Evolutionary conservation across 2,329 filamentous ascomycete species (phyloP).

Genomic region (Cytospora mali): DNA sequence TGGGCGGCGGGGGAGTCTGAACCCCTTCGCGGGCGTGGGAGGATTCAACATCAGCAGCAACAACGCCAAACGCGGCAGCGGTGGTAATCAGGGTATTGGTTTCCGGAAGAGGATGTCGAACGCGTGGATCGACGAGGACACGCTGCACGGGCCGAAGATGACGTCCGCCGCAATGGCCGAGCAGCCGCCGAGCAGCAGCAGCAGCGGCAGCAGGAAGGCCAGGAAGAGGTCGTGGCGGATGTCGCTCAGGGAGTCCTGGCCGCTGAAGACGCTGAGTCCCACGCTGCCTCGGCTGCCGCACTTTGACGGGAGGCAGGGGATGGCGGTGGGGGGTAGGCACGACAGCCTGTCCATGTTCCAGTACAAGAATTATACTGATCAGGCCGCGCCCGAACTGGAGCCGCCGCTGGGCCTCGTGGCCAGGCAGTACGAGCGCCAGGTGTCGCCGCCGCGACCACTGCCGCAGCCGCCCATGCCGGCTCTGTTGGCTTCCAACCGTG

Average conservation of each 20-base stretch:
- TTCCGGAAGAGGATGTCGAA: slow-evolving; percentile 36
- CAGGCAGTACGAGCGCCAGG: slow-evolving; percentile 6
- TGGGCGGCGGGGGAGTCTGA: slow-evolving; percentile 13
- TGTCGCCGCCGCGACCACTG: slow-evolving; percentile 26
- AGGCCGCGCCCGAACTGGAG: neutral
- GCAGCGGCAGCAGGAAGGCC: neutral
- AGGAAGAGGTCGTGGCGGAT: slow-evolving; percentile 21
- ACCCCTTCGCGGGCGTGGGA: slow-evolving; percentile 9
- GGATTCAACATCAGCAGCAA: slow-evolving; percentile 12
- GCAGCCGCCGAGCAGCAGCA: slow-evolving; percentile 34
- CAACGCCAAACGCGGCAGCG: neutral
- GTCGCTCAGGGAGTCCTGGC: slow-evolving; percentile 35
- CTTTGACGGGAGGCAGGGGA: slow-evolving; percentile 6
- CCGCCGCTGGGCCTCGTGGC: slow-evolving; percentile 23
- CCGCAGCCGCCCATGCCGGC: slow-evolving; percentile 28
- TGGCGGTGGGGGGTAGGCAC: neutral
- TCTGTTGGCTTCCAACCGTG: slow-evolving; percentile 19
- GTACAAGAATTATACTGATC: slow-evolving; percentile 19
- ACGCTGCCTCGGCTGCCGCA: slow-evolving; percentile 40
- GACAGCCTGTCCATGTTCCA: slow-evolving; percentile 19
- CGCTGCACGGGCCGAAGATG: slow-evolving; percentile 51
- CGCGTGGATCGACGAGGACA: slow-evolving; percentile 55
- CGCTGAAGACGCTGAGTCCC: slow-evolving; percentile 35
- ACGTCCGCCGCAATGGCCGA: slow-evolving; percentile 34
- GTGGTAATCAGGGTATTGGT: slow-evolving; percentile 18